phyloP scores from a whole-genome alignment of 2,329 filamentous ascomycete genomes.

The Sphaerostilbella broomeana region DNA sequence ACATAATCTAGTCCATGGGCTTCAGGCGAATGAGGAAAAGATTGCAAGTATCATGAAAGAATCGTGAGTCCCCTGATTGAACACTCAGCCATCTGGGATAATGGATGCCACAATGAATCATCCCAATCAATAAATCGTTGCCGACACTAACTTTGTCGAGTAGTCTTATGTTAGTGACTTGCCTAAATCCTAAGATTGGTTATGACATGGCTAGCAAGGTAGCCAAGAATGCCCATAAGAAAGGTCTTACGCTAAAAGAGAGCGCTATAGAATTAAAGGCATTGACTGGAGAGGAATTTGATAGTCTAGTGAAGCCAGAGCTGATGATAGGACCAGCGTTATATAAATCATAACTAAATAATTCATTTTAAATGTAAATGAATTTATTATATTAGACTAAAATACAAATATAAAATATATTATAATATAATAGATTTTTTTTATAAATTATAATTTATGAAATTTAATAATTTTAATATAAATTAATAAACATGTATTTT shows the following conservation, averaged over 20 bases:
- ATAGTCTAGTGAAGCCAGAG: constrained; percentile 82
- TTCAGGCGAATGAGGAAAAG: constrained; percentile 89
- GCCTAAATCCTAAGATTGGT: constrained; percentile 93
- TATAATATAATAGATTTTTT: background rate
- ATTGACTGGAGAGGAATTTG: constrained; percentile 82
- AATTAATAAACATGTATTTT: background rate
- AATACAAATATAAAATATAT: background rate
- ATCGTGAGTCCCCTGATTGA: constrained; percentile 58
- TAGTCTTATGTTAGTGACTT: constrained; percentile 96
- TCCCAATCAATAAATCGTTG: no score
- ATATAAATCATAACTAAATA: background rate
- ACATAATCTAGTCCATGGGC: constrained; percentile 80
- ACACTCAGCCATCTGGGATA: background rate
- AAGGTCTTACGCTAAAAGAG: constrained; percentile 88
- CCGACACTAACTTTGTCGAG: no score
- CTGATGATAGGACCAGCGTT: constrained; percentile 78
- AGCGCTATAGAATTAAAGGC: constrained; percentile 90
- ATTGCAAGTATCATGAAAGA: constrained; percentile 88
- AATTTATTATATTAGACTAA: background rate
- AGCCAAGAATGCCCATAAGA: constrained; percentile 98
- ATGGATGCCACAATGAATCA: constrained; percentile 14
- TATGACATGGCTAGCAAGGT: constrained; percentile 98
- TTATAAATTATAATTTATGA: background rate
- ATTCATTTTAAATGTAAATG: background rate
- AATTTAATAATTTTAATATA: background rate